Evolutionary conservation across 345 rosid species (phyloP), one percentile per base, ranked within the genome.

Genomic region (Boechera stricta): DNA sequence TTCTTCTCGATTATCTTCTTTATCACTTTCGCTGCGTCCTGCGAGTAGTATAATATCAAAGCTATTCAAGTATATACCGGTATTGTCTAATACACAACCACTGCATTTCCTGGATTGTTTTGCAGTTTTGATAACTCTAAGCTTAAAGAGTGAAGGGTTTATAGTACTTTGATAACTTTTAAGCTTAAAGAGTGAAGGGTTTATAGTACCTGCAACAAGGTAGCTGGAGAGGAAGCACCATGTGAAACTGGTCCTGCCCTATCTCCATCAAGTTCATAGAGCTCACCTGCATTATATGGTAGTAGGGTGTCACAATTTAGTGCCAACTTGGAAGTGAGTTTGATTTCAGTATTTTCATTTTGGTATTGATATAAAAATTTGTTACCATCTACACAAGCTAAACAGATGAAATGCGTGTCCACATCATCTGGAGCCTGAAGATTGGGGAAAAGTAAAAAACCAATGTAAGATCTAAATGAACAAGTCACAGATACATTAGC

Each of bases 251-350:
- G 95, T 66, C 83, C 87, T 2, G 88, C 84, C 72, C 88, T 92
- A 56, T 93, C 89, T 76, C 98, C 97, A 78, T 94, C 95, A 71
- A 90, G 97, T 80, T 94, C 97, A 84, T 85, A 90, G 33, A 94
- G 97, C 74, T 87, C 71, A 28, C 93, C 97, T 94, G 61, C 72
- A 75, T 26, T 51, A 8, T 2, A 64, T 38, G 48, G 18, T 12
- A 55, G 26, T 0, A 35, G 5, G 11, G 31, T 39, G 35, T 10
- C 32, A 60, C 24, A 26, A 36, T 58, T 75, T 49, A 58, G 36
- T 28, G 33, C 18, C 47, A 67, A 49, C 32, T 59, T n/a, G 6
- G 26, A 48, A 38, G 26, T 56, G 48, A 47, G 33, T 41, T 54
- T 49, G 56, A 16, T 33, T 24, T 15, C 47, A 44, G n/a, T 55